Evolutionary conservation across 148 eudicot genomes (phyloP).

Genomic region (Cornus controversa): DNA sequence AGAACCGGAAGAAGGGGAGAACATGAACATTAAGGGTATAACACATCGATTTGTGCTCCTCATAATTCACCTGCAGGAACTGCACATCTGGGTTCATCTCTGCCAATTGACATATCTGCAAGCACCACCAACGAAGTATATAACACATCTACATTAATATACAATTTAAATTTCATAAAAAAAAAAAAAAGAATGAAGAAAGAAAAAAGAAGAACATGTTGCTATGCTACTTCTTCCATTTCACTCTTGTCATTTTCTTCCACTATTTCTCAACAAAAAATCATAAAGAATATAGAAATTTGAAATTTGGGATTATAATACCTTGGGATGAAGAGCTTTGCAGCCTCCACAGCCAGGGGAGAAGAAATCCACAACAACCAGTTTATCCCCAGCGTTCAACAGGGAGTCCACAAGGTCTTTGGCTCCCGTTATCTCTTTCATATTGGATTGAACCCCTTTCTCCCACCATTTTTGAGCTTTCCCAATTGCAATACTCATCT

Average conservation of each 20-base stretch:
- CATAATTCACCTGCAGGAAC: slow-evolving; percentile 77
- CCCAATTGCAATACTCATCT: slow-evolving; percentile 52
- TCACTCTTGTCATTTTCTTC: neutral
- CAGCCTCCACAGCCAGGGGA: slow-evolving; percentile 94
- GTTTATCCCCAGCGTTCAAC: slow-evolving; percentile 60
- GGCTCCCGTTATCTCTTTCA: slow-evolving; percentile 64
- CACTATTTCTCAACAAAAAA: neutral
- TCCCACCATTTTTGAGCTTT: slow-evolving; percentile 86
- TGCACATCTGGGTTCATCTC: slow-evolving; percentile 82
- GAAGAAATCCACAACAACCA: slow-evolving; percentile 76
- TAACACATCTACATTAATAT: neutral
- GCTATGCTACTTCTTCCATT: neutral
- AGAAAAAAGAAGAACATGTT: no score
- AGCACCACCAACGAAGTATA: neutral
- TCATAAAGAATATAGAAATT: neutral
- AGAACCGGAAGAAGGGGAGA: slow-evolving; percentile 86
- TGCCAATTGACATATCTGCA: slow-evolving; percentile 81
- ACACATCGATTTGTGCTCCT: slow-evolving; percentile 88
- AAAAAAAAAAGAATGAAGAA: no score
- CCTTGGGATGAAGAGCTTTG: slow-evolving; percentile 92
- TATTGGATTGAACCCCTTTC: slow-evolving; percentile 73
- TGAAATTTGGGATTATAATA: slow-evolving; percentile 7
- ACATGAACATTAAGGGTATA: slow-evolving; percentile 80
- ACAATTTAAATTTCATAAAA: neutral
- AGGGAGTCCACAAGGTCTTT: slow-evolving; percentile 73